Base-by-base conservation (phyloP, 108 stramenopile species). In the Nannochloropsis salina region DNA sequence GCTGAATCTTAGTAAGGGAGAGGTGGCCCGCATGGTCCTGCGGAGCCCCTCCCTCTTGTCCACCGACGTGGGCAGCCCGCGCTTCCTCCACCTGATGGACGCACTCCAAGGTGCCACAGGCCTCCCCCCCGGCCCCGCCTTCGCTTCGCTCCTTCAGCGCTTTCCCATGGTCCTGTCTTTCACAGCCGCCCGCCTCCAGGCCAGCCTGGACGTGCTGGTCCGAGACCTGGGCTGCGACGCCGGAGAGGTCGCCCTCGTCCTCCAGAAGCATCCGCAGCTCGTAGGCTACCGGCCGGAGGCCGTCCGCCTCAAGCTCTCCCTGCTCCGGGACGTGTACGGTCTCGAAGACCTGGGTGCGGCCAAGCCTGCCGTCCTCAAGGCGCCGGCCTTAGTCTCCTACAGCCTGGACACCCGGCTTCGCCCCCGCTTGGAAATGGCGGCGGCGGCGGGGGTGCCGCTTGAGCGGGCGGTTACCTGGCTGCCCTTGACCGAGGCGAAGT, bases 81-180 rank as follows among this genome's bases (percentile, higher is more conserved):
- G 61, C 61, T 74, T 74, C 61, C 20, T 4, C 61, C 61, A n/a
- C 61, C 61, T 74, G 20, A 15, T 74, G 15, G 5, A 74, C 15
- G n/a, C 6, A 6, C 61, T 74, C 20, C 61, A 74, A 74, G 20
- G n/a, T n/a, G 61, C 61, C 15, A 74, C 61, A 15, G n/a, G n/a
- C 61, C 61, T 74, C 61, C 61, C 61, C 61, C 61, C n/a, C 61
- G 61, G 61, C 8, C 61, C 61, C n/a, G 61, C 61, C n/a, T n/a
- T 74, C 61, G 61, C 61, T 2, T 74, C 61, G 20, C 4, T 74
- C 6, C 61, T 74, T 74, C 61, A 8, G 2, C 61, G 61, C n/a
- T 74, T 74, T 2, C 61, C 61, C 61, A 74, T 74, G 61, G 8
- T 74, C 15, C n/a, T 74, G 2, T 74, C 61, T 3, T 74, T 74